These are phyloP conservation scores for Tolypocladium nubicola DNA, from an alignment of 2,329 filamentous ascomycete genomes.

Conservation along the genomic window DNA sequence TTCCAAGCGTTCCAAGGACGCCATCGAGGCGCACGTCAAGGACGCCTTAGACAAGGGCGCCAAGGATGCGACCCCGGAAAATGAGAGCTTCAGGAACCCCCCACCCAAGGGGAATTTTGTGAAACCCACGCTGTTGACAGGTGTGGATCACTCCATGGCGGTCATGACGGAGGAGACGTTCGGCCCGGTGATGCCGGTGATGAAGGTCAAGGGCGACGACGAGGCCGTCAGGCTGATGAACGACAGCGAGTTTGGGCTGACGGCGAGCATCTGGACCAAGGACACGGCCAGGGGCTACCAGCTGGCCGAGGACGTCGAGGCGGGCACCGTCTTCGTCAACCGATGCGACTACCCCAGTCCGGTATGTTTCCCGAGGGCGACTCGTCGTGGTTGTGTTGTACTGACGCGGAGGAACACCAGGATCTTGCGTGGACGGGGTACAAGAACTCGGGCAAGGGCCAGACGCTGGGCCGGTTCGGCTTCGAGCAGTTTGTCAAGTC, in stretches of 20 bases:
- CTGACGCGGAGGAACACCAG: slow-evolving; percentile 27
- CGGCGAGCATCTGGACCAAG: slow-evolving; percentile 96
- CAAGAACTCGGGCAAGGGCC: slow-evolving; percentile 92
- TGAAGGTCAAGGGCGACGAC: slow-evolving; percentile 71
- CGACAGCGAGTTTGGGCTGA: slow-evolving; percentile 86
- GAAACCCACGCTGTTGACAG: slow-evolving; percentile 69
- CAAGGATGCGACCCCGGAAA: slow-evolving; percentile 72
- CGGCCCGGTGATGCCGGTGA: slow-evolving; percentile 81
- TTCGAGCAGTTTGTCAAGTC: slow-evolving; percentile 95
- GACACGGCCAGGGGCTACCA: slow-evolving; percentile 66
- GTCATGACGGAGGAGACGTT: slow-evolving; percentile 96
- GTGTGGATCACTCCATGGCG: slow-evolving; percentile 71
- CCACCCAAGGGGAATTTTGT: slow-evolving; percentile 81
- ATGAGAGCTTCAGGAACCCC: slow-evolving; percentile 61
- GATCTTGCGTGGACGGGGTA: slow-evolving; percentile 95
- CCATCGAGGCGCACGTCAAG: slow-evolving; percentile 68
- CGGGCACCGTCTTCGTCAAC: slow-evolving; percentile 94
- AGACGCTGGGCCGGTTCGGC: slow-evolving; percentile 79
- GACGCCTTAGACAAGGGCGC: slow-evolving; percentile 80
- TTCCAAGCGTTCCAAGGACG: slow-evolving; percentile 65
- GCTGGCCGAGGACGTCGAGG: slow-evolving; percentile 72
- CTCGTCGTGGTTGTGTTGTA: neutral
- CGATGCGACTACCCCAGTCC: slow-evolving; percentile 86
- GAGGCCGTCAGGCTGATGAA: slow-evolving; percentile 86
- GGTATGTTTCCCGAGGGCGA: slow-evolving; percentile 43